phyloP scores from a whole-genome alignment of 1,284 basidiomycete species.

The Trichosporon faecale region DNA sequence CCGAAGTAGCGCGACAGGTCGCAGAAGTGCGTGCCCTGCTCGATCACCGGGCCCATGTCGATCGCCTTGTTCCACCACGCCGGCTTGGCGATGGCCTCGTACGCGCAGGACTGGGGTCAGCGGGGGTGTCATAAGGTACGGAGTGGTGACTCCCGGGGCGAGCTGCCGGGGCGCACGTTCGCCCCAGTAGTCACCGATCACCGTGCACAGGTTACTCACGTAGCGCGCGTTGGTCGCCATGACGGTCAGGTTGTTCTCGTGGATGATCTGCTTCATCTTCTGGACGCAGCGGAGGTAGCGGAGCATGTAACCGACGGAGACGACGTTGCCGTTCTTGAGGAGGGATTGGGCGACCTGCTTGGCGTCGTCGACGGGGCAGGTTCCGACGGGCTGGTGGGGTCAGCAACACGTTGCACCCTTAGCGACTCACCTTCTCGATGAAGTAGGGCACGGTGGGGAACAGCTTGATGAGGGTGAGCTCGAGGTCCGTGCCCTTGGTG shows the following conservation, averaged over 20 bases:
- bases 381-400: conserved; percentile 66
- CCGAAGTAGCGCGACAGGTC: conserved; percentile 87
- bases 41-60: conserved; percentile 78
- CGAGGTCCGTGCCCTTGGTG: conserved; percentile 77
- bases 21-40: conserved; percentile 86
- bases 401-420: not conserved
- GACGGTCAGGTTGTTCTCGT: conserved; percentile 91
- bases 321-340: conserved; percentile 67
- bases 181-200: not conserved
- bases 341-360: conserved; percentile 68
- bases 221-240: conserved; percentile 97
- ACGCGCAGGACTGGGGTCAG: conserved; percentile 64
- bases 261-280: conserved; percentile 95
- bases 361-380: conserved; percentile 62
- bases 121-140: not conserved
- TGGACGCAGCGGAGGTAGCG: conserved; percentile 92
- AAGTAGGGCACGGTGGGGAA: conserved; percentile 91
- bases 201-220: conserved; percentile 53
- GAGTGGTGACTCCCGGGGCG: not conserved
- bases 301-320: conserved; percentile 89
- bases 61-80: conserved; percentile 98
- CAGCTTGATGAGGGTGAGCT: conserved; percentile 80
- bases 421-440: conserved; percentile 67
- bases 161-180: not conserved
- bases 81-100: conserved; percentile 80